phyloP scores from a whole-genome alignment of 345 rosid genomes.

The Balakata baccata region DNA sequence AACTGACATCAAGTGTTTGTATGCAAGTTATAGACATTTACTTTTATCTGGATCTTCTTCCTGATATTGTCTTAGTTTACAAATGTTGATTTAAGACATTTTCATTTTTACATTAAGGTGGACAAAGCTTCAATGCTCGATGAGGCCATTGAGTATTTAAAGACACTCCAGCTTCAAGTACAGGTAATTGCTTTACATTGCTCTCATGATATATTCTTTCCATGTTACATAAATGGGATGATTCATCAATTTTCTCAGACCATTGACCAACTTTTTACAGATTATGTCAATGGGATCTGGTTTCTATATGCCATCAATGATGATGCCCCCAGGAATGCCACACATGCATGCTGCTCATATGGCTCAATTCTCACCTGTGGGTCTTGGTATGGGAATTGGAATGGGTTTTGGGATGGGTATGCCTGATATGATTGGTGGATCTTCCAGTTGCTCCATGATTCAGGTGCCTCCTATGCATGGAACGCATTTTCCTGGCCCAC shows the following conservation, averaged over 20 bases:
- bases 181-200: slow-evolving; percentile 47
- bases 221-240: slow-evolving; percentile 14
- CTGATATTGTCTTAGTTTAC: background rate
- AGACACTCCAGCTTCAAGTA: slow-evolving; percentile 85
- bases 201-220: background rate
- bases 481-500: slow-evolving; percentile 45
- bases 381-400: slow-evolving; percentile 67
- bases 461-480: slow-evolving; percentile 51
- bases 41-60: background rate
- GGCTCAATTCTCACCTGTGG: slow-evolving; percentile 48
- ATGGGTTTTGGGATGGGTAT: slow-evolving; percentile 62
- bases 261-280: slow-evolving; percentile 35
- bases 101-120: slow-evolving; percentile 43
- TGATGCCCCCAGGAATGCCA: slow-evolving; percentile 65
- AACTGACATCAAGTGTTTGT: background rate
- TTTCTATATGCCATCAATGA: slow-evolving; percentile 69
- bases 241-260: slow-evolving; percentile 10
- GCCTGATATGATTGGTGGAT: slow-evolving; percentile 47
- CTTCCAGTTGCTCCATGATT: slow-evolving; percentile 44
- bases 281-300: slow-evolving; percentile 84
- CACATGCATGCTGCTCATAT: slow-evolving; percentile 58
- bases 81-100: slow-evolving; percentile 6
- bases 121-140: slow-evolving; percentile 98
- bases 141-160: slow-evolving; percentile 89
- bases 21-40: background rate